Evolutionary conservation across 2,329 filamentous ascomycete species (phyloP).

Genomic region (Berkeleyomyces basicola): DNA sequence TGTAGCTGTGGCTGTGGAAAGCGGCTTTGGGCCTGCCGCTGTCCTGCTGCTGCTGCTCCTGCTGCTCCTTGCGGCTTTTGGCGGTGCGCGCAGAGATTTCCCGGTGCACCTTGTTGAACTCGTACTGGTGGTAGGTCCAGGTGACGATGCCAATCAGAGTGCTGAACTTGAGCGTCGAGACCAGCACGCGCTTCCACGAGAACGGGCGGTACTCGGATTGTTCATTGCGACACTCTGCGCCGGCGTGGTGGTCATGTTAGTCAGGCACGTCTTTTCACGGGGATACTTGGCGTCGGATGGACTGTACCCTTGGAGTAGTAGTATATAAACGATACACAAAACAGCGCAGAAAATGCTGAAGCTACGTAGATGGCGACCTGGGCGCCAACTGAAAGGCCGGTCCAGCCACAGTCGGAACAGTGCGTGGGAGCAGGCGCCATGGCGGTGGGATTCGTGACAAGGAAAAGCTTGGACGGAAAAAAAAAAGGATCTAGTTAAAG

Average conservation of each 20-base stretch:
- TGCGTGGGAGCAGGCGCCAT: not conserved
- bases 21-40: not conserved
- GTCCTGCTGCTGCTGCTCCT: too few relatives aligned
- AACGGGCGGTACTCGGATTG: constrained; percentile 4
- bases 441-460: not conserved
- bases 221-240: constrained; percentile 9
- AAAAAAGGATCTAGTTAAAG: not conserved
- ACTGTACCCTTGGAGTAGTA: constrained; percentile 10
- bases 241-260: not conserved
- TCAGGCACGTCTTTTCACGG: not conserved
- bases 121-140: constrained; percentile 9
- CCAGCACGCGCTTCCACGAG: constrained; percentile 2
- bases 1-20: not conserved
- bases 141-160: constrained; percentile 8
- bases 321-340: constrained; percentile 6
- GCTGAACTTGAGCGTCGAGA: constrained; percentile 1
- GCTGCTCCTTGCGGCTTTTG: not conserved
- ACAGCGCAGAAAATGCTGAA: not conserved
- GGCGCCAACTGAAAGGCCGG: not conserved
- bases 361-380: constrained; percentile 4
- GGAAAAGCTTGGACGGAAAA: not conserved
- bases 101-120: constrained; percentile 3
- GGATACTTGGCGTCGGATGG: too few relatives aligned
- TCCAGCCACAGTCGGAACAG: constrained; percentile 1
- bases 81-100: not conserved